Conservation (phyloP, 345 rosid genomes). For the Nephelium lappaceum region DNA sequence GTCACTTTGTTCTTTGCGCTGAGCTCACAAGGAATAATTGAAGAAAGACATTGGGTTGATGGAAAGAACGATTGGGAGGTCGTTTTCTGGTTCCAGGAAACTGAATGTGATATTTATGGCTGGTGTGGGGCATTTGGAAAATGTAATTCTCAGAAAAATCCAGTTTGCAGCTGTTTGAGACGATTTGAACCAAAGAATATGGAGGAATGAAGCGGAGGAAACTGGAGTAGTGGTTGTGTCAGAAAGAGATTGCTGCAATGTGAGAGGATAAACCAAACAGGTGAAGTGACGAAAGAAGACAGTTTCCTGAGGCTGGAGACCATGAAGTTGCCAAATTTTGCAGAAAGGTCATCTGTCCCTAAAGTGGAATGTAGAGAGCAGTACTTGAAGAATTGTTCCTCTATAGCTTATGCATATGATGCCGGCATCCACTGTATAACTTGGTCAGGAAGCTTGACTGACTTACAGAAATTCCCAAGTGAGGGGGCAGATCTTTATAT, state of each 20-base stretch:
- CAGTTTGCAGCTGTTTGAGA: slow-evolving; percentile 49
- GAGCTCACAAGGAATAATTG: slow-evolving; percentile 37
- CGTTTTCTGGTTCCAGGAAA: not conserved
- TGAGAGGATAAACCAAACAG: slow-evolving; percentile 17
- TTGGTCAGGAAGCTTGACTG: slow-evolving; percentile 44
- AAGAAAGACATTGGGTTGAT: slow-evolving; percentile 24
- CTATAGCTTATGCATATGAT: slow-evolving; percentile 49
- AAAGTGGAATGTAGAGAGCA: slow-evolving; percentile 30
- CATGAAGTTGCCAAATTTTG: slow-evolving; percentile 49
- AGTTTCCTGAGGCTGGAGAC: slow-evolving; percentile 37
- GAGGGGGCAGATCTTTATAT: slow-evolving; percentile 45
- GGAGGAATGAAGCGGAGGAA: slow-evolving; percentile 45
- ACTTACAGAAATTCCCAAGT: slow-evolving; percentile 32
- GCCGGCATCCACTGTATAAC: slow-evolving; percentile 41
- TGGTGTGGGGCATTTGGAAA: slow-evolving; percentile 49
- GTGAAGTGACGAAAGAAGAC: slow-evolving; percentile 33
- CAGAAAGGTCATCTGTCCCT: slow-evolving; percentile 14
- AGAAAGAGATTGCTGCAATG: slow-evolving; percentile 41
- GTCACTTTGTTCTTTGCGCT: slow-evolving; percentile 19
- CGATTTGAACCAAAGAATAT: slow-evolving; percentile 43
- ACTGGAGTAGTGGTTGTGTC: slow-evolving; percentile 51
- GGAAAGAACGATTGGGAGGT: slow-evolving; percentile 15
- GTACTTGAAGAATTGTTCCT: slow-evolving; percentile 53
- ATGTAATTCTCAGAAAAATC: slow-evolving; percentile 30
- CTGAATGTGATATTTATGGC: slow-evolving; percentile 46